Evolutionary conservation across 495 filamentous ascomycete genomes (phyloP), one percentile per base, ranked within the genome.

Genomic region (Neurospora sp.): DNA sequence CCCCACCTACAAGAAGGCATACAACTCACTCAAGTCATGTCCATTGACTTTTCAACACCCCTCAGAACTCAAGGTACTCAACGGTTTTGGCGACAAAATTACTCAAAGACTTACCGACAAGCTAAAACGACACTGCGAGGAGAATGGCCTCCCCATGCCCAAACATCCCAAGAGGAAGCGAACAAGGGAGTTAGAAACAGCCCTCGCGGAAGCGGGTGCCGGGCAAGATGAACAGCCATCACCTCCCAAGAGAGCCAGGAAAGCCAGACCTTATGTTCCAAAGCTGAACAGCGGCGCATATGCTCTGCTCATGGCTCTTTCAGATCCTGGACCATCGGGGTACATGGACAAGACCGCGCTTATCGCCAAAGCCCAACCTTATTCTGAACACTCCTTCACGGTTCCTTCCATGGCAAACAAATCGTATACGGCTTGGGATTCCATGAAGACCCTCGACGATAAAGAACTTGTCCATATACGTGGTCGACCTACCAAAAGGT

Each of bases 341-440:
- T 16, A 18, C 27, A 79, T 96, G 79, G 89, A 91, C 11, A 96
- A 94, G 78, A 75, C 84, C 12, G 85, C 92, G 71, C 78, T 93
- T 23, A 91, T 94, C 54, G 90, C 90, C 71, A 83, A 83, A 5
- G 93, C 93, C 14, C 90, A 95, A 77, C 88, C 88, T 23, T 85
- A 90, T 79, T 94, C 90, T 76, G 92, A 94, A 78, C 82, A 90
- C 6, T 94, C 92, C 0, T 94, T 94, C 77, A 91, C 88, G 0
- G 89, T 88, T 1, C 90, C 92, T 7, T 81, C 83, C 11, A 90
- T 94, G 70, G 83, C 91, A 4, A 90, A 84, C 6, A 92, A 89
- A 75, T 92, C 86, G 77, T 93, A 93, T 75, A 96, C 92, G 3
- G 93, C 93, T 0, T 96, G 93, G 93, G 90, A 86, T 77, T 93